A percentile compares a stretch with the other conserved stretches of the same genome.
These are phyloP conservation scores for Ilyonectria robusta DNA, from an alignment of 2,329 filamentous ascomycete species.

Conservation along the genomic window DNA sequence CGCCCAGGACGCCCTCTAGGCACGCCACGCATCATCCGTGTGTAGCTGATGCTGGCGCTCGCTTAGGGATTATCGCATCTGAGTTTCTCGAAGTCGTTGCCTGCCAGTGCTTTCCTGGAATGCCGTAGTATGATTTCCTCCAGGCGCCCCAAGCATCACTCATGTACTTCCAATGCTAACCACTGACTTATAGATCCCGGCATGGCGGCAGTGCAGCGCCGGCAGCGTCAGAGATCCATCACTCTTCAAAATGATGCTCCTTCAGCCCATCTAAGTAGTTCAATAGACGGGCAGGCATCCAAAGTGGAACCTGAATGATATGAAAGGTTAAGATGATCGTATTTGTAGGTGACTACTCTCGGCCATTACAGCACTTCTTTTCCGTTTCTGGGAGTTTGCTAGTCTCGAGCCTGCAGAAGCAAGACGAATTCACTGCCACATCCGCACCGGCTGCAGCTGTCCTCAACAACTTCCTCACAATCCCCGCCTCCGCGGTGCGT, in stretches of 20 bases:
- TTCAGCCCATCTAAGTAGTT: background rate
- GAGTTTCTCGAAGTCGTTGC: too few species aligned
- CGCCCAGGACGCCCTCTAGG: too few species aligned
- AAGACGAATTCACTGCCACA: constrained; percentile 25
- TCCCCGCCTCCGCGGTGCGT: constrained; percentile 55
- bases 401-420: constrained; percentile 28
- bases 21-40: too few species aligned
- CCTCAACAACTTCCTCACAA: constrained; percentile 4
- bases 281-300: background rate
- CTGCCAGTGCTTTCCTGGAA: too few species aligned
- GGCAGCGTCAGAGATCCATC: too few species aligned
- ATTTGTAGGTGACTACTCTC: background rate
- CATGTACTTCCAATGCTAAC: too few species aligned
- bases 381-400: background rate
- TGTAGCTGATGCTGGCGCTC: too few species aligned
- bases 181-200: too few species aligned
- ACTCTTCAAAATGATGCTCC: background rate
- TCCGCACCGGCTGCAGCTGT: constrained; percentile 20
- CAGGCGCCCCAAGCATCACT: too few species aligned
- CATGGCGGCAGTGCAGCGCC: too few species aligned
- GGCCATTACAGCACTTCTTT: background rate
- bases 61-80: too few species aligned
- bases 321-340: background rate
- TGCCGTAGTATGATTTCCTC: too few species aligned
- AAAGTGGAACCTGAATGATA: background rate